Evolutionary conservation across 192 early-diverging fungal species (phyloP).

Genomic region (Lunasporangiospora selenospora): DNA sequence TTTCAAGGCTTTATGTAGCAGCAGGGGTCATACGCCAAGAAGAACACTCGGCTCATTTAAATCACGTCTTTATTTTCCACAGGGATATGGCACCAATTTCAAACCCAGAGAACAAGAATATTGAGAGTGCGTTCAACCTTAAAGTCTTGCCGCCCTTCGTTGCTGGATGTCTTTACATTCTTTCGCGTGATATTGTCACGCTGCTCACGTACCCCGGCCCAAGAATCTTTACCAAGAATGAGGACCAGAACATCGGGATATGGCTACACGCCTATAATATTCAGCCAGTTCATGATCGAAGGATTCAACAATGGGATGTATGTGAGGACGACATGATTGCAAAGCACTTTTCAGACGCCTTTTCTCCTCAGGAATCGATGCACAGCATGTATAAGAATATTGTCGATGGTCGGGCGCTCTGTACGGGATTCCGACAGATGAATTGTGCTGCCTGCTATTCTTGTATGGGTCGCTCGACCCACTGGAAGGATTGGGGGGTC

Average conservation of each 20-base stretch:
- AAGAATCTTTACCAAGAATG: constrained; percentile 61
- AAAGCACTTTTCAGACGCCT: constrained; percentile 62
- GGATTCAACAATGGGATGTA: constrained; percentile 67
- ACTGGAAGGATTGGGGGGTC: constrained; percentile 64
- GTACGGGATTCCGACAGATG: constrained; percentile 57
- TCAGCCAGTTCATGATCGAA: constrained; percentile 60
- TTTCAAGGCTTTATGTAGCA: neutral
- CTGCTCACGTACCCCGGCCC: constrained; percentile 58
- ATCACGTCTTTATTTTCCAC: neutral
- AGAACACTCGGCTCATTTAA: neutral
- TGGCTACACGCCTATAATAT: constrained; percentile 68
- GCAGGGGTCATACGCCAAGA: neutral
- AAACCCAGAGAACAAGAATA: constrained; percentile 60
- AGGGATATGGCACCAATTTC: constrained; percentile 66
- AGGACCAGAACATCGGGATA: constrained; percentile 66
- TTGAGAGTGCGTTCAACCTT: constrained; percentile 53
- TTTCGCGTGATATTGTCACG: constrained; percentile 62
- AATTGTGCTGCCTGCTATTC: constrained; percentile 66
- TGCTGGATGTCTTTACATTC: constrained; percentile 65
- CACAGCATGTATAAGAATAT: constrained; percentile 63
- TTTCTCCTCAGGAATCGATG: constrained; percentile 53
- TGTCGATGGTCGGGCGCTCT: constrained; percentile 45
- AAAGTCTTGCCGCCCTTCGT: constrained; percentile 67
- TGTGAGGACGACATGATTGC: constrained; percentile 71
- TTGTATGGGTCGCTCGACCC: constrained; percentile 54